Evolutionary conservation across 345 rosid species (phyloP).

Genomic region (Eucalyptus grandis): DNA sequence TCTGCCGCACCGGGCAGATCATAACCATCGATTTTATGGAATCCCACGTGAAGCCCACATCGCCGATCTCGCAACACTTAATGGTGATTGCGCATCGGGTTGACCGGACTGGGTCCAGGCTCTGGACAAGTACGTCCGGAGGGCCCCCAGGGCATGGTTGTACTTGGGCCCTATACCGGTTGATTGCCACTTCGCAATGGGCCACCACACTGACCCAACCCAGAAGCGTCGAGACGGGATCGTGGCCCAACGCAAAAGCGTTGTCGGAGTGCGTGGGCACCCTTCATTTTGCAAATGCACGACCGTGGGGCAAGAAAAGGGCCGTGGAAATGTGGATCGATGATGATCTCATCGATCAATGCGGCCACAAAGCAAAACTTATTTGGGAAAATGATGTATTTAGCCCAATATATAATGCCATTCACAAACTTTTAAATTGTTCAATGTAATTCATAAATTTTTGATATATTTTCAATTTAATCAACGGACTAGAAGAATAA

Average conservation of each 20-base stretch:
- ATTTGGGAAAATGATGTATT: rapidly evolving
- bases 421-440: too few species aligned
- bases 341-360: background rate
- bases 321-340: background rate
- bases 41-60: background rate
- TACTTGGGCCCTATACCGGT: background rate
- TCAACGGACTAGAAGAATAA: rapidly evolving
- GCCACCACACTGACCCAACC: background rate
- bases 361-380: background rate
- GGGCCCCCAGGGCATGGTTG: background rate
- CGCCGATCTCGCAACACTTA: background rate
- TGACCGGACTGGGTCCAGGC: background rate
- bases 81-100: background rate
- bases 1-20: rapidly evolving
- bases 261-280: background rate
- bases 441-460: rapidly evolving
- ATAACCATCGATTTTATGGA: background rate
- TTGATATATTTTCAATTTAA: too few species aligned
- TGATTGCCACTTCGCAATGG: background rate
- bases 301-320: background rate
- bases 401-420: rapidly evolving
- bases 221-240: background rate
- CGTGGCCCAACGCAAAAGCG: background rate
- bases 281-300: background rate
- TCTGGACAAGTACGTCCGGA: background rate